Conservation (phyloP, 257 asterid genomes). For the Striga asiatica region DNA sequence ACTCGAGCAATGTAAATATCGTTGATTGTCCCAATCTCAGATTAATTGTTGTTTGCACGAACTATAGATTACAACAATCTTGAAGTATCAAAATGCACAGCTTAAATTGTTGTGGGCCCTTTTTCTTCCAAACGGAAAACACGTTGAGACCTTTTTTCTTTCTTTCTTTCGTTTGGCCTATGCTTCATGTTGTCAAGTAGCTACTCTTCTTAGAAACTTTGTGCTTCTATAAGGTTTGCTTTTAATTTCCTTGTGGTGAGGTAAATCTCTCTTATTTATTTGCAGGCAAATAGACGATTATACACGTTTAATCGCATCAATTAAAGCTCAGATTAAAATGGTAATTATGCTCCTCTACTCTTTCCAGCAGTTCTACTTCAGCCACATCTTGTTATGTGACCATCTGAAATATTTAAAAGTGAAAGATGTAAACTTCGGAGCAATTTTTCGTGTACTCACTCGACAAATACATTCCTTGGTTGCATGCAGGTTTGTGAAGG, state of each 20-base stretch:
- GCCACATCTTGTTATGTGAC: not conserved
- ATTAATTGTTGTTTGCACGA: too few relatives aligned
- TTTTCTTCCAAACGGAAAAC: not conserved
- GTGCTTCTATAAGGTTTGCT: not conserved
- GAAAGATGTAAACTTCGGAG: not conserved
- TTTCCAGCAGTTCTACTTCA: not conserved
- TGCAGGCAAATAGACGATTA: slow-evolving; percentile 74
- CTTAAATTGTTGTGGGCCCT: not conserved
- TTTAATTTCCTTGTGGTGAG: not conserved
- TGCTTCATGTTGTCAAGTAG: not conserved
- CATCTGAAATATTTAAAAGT: not conserved
- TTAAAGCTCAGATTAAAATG: slow-evolving; percentile 77
- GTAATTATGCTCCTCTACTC: slow-evolving; percentile 19
- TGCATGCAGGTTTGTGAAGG: slow-evolving; percentile 67
- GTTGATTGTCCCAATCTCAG: too few relatives aligned
- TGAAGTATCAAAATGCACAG: not conserved
- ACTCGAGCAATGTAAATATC: too few relatives aligned
- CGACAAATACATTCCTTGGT: slow-evolving; percentile 13
- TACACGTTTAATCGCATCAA: slow-evolving; percentile 60
- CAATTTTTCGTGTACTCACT: not conserved
- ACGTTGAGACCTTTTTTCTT: too few relatives aligned
- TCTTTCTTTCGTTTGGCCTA: too few relatives aligned
- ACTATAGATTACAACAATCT: not conserved
- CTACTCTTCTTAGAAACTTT: not conserved
- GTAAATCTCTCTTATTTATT: not conserved